Conservation (phyloP, 164 flowering plant species). For the Hamamelis virginiana region DNA sequence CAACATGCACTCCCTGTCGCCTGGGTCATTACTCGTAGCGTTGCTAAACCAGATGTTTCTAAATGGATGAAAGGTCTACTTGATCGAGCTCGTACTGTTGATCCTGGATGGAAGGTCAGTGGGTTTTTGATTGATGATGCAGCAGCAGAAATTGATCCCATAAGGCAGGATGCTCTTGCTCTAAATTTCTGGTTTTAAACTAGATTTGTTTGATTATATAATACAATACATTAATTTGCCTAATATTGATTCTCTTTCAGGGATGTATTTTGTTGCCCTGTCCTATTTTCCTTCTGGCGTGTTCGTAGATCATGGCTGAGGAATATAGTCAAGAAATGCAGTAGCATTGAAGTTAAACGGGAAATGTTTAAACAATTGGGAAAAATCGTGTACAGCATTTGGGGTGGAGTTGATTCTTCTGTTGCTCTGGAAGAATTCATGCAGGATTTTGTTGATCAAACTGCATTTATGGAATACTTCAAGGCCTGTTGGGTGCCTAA, state of each 20-base stretch:
- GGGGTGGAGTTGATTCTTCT: constrained; percentile 55
- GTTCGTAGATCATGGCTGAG: constrained; percentile 91
- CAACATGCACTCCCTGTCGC: constrained; percentile 97
- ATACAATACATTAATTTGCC: neutral
- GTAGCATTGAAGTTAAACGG: constrained; percentile 67
- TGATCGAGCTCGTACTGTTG: constrained; percentile 60
- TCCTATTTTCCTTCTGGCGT: constrained; percentile 88
- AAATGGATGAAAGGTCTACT: constrained; percentile 91
- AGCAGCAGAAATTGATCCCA: constrained; percentile 88
- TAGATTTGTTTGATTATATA: neutral
- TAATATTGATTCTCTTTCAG: constrained; percentile 39
- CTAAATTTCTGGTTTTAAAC: neutral
- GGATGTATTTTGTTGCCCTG: constrained; percentile 81
- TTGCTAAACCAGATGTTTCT: constrained; percentile 60
- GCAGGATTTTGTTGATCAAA: constrained; percentile 89
- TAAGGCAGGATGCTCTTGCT: constrained; percentile 55
- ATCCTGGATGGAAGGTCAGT: constrained; percentile 69
- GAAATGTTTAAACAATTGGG: constrained; percentile 90
- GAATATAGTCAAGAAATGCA: constrained; percentile 70
- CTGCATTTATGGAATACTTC: constrained; percentile 77
- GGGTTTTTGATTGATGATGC: constrained; percentile 97
- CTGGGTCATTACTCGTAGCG: constrained; percentile 84
- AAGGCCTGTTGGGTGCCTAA: constrained; percentile 87
- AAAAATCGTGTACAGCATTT: constrained; percentile 58
- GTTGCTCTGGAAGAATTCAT: constrained; percentile 55